phyloP scores from a whole-genome alignment of 352 stramenopile genomes.

The Phytophthora crassamura region DNA sequence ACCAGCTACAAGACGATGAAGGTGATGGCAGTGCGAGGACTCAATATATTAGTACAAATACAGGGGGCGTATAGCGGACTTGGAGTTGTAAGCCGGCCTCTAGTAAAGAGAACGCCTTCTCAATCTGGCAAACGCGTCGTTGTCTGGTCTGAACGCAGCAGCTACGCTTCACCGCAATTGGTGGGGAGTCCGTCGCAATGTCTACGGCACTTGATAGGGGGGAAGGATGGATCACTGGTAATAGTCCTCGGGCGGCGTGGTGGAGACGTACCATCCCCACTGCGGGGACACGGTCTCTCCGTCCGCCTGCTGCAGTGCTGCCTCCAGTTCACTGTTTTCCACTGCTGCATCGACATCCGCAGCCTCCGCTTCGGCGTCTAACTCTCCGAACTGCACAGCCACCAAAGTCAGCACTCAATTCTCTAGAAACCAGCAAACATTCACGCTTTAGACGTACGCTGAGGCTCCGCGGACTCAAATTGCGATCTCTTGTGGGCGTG shows the following conservation, averaged over 20 bases:
- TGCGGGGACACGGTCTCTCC: conserved; percentile 65
- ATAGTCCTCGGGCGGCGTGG: conserved; percentile 77
- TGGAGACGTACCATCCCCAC: conserved; percentile 88
- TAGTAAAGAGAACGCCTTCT: conserved; percentile 10
- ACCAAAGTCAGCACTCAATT: conserved; percentile 5
- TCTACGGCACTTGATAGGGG: conserved; percentile 1
- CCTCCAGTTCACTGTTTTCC: conserved; percentile 23
- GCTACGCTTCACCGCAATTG: conserved; percentile 18
- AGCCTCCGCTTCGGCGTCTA: conserved; percentile 36
- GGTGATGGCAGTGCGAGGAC: conserved; percentile 19
- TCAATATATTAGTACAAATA: conserved; percentile 44
- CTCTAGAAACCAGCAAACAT: not conserved
- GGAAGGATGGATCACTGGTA: conserved; percentile 41
- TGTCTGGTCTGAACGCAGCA: conserved; percentile 9
- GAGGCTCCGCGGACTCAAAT: conserved; percentile 37
- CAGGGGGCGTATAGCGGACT: conserved; percentile 7
- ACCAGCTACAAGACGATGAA: not conserved
- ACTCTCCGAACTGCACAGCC: conserved; percentile 41
- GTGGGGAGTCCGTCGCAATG: conserved; percentile 24
- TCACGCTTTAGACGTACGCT: conserved; percentile 32
- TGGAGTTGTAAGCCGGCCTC: not conserved
- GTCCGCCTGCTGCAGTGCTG: conserved; percentile 38
- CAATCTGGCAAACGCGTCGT: conserved; percentile 17
- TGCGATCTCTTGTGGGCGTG: conserved; percentile 45
- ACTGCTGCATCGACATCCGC: conserved; percentile 14